Percentiles rank a stretch among this genome's conserved stretches.
phyloP scores from a whole-genome alignment of 352 stramenopile species.

The Elongisporangium senticosum region DNA sequence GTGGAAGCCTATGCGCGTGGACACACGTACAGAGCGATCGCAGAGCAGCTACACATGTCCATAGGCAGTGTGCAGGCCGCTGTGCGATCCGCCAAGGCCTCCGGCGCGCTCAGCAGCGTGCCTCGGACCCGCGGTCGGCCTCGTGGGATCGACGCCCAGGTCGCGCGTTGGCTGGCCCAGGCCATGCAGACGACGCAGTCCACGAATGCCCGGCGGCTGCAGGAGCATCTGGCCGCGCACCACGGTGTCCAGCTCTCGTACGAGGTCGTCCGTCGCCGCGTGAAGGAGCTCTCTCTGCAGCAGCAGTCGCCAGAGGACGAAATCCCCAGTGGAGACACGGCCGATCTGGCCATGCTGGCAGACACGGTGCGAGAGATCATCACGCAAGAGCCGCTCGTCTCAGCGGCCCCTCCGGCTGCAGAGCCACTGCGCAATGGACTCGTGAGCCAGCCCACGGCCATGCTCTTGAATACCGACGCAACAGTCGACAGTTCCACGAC shows the following conservation, averaged over 20 bases:
- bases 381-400: conserved; percentile 17
- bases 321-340: conserved; percentile 9
- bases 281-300: conserved; percentile 14
- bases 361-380: conserved; percentile 56
- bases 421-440: conserved; percentile 1
- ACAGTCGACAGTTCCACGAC: not conserved
- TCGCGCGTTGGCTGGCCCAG: not conserved
- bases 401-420: not conserved
- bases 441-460: not conserved
- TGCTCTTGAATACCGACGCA: not conserved
- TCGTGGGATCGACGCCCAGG: not conserved
- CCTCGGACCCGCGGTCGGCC: not conserved
- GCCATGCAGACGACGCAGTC: not conserved
- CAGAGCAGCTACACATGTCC: not conserved
- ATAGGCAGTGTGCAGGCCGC: not conserved
- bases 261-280: conserved; percentile 16
- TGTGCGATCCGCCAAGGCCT: not conserved
- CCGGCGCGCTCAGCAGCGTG: not conserved
- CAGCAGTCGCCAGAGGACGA: conserved; percentile 2
- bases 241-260: conserved; percentile 20
- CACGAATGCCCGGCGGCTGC: conserved; percentile 14
- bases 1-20: not conserved
- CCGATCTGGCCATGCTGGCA: conserved; percentile 52
- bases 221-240: conserved; percentile 15
- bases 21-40: not conserved